These are phyloP conservation scores for Perilla frutescens DNA, from an alignment of 257 asterid species.

Conservation along the genomic window DNA sequence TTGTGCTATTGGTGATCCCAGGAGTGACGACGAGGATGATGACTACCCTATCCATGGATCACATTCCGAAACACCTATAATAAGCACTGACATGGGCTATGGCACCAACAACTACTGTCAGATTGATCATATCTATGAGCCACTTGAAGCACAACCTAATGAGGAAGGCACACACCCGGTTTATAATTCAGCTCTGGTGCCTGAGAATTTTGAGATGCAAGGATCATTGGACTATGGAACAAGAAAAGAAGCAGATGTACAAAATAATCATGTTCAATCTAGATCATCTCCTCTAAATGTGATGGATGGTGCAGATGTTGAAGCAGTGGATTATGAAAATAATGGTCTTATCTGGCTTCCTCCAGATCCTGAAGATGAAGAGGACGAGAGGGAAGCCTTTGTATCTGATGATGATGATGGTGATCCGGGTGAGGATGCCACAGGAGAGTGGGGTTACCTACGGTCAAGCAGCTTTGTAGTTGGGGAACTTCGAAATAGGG, in stretches of 20 bases:
- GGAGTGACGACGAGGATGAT: slow-evolving; percentile 78
- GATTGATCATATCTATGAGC: slow-evolving; percentile 45
- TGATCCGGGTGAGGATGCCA: slow-evolving; percentile 49
- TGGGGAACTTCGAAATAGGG: slow-evolving; percentile 66
- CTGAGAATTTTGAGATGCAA: slow-evolving; percentile 48
- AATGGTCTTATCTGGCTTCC: slow-evolving; percentile 71
- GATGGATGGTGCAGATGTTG: slow-evolving; percentile 47
- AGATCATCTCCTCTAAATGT: slow-evolving; percentile 41
- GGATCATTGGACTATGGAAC: slow-evolving; percentile 38
- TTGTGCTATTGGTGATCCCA: slow-evolving; percentile 41
- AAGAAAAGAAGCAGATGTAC: slow-evolving; percentile 48
- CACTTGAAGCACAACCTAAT: slow-evolving; percentile 41
- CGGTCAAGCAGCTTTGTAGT: slow-evolving; percentile 59
- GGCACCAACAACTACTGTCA: slow-evolving; percentile 43
- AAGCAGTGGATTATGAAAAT: slow-evolving; percentile 67
- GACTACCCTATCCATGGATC: slow-evolving; percentile 54
- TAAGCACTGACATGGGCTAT: slow-evolving; percentile 44
- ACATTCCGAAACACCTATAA: slow-evolving; percentile 46
- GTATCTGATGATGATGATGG: slow-evolving; percentile 59
- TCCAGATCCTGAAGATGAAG: slow-evolving; percentile 80
- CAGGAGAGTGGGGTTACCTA: slow-evolving; percentile 76
- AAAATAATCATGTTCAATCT: slow-evolving; percentile 35
- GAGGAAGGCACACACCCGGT: slow-evolving; percentile 44
- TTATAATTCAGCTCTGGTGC: slow-evolving; percentile 36
- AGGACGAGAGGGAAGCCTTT: slow-evolving; percentile 63